phyloP scores from a whole-genome alignment of 2,329 filamentous ascomycete genomes.

The Sporothrix humicola region DNA sequence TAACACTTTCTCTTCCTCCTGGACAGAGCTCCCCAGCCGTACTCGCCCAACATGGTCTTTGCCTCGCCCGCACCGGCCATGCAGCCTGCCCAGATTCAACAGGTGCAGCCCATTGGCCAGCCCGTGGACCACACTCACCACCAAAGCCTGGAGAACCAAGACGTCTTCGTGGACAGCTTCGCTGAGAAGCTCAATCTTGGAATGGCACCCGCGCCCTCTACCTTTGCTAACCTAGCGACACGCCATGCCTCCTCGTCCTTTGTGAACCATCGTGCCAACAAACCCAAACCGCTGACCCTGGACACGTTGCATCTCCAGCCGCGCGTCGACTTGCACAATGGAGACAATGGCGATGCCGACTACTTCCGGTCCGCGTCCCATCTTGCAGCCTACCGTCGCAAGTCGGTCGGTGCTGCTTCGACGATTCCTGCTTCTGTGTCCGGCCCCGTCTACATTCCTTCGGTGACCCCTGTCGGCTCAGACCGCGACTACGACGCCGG shows the following conservation, averaged over 20 bases:
- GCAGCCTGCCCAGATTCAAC: not conserved
- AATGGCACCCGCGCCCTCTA: too few species aligned
- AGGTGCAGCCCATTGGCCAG: not conserved
- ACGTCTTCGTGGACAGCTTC: slow-evolving; percentile 1
- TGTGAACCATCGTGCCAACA: slow-evolving; percentile 11
- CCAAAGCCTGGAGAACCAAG: not conserved
- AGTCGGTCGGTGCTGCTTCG: not conserved
- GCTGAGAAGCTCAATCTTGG: not conserved
- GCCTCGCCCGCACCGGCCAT: not conserved
- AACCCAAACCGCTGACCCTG: not conserved
- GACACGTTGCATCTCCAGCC: not conserved
- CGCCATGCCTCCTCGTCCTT: not conserved
- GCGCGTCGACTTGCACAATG: not conserved
- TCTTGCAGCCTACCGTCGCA: not conserved
- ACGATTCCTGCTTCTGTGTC: not conserved
- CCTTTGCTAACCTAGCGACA: not conserved
- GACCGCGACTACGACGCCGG: slow-evolving; percentile 35
- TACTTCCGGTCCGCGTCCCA: not conserved
- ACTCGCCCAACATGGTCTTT: slow-evolving; percentile 14
- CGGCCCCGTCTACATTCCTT: not conserved
- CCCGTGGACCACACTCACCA: not conserved
- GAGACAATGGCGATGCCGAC: not conserved
- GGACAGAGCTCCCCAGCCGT: not conserved
- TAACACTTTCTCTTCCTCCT: not conserved
- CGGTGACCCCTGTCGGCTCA: not conserved